A percentile compares a stretch with the other conserved stretches of the same genome.
These are phyloP conservation scores for Fusarium irregulare DNA, from an alignment of 2,329 filamentous ascomycete genomes.

Conservation along the genomic window DNA sequence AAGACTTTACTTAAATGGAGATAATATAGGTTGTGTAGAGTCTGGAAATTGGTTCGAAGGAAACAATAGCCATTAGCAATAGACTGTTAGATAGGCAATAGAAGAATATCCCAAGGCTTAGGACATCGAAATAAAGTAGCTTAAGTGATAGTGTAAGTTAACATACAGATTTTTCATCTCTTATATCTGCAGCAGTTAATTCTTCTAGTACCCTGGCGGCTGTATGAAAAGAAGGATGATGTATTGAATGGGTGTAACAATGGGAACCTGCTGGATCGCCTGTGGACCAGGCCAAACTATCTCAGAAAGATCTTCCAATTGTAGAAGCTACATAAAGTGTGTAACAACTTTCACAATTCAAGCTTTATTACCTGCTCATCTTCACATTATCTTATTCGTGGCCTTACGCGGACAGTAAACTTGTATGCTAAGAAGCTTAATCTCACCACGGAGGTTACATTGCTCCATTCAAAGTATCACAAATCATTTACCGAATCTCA, in stretches of 20 bases:
- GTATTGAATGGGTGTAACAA: not conserved
- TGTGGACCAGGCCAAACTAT: not conserved
- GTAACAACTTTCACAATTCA: not conserved
- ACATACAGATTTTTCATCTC: not conserved
- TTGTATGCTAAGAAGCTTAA: not conserved
- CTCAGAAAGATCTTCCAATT: not conserved
- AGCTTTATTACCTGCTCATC: not conserved
- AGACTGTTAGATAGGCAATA: not conserved
- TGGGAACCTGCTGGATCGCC: not conserved
- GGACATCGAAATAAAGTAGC: too few species aligned
- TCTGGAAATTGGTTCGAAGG: not conserved
- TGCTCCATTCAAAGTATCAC: slow-evolving; percentile 15
- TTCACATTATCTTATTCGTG: not conserved
- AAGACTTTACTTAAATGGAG: too few species aligned
- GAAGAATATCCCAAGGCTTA: not conserved
- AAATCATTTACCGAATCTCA: slow-evolving; percentile 22
- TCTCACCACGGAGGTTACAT: slow-evolving; percentile 11
- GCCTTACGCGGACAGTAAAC: not conserved
- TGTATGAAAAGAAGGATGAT: not conserved
- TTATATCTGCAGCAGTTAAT: not conserved
- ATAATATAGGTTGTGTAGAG: not conserved
- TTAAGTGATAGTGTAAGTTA: not conserved
- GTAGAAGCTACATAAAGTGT: not conserved
- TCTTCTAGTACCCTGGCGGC: not conserved
- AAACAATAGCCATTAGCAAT: not conserved